These are phyloP conservation scores for Xylaria grammica DNA, from an alignment of 495 filamentous ascomycete genomes.

Conservation along the genomic window DNA sequence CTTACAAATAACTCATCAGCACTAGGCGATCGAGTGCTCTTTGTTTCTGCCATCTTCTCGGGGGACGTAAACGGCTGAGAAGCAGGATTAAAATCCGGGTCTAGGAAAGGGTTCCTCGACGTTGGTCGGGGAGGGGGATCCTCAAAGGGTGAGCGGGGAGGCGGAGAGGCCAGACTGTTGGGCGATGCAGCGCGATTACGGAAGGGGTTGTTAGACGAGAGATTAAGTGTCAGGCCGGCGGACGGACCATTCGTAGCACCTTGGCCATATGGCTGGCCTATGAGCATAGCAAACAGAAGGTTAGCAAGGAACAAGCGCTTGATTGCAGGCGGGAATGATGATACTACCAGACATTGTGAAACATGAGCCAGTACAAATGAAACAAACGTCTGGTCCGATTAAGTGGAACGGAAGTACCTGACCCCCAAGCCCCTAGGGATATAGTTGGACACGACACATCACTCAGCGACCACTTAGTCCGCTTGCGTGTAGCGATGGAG, in stretches of 20 bases:
- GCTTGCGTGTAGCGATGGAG: background rate
- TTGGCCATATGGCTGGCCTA: slow-evolving; percentile 33
- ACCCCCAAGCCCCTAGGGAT: slow-evolving; percentile 6
- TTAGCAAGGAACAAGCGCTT: slow-evolving; percentile 45
- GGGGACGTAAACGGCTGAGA: slow-evolving; percentile 48
- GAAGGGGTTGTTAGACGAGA: slow-evolving; percentile 98
- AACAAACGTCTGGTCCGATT: slow-evolving; percentile 46
- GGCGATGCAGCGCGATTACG: slow-evolving; percentile 86
- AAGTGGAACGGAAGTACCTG: slow-evolving; percentile 39
- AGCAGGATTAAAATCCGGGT: slow-evolving; percentile 64
- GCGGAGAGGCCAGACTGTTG: slow-evolving; percentile 37
- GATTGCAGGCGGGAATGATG: slow-evolving; percentile 51
- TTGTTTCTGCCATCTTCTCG: slow-evolving; percentile 62
- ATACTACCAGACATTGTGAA: slow-evolving; percentile 53
- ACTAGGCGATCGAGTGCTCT: slow-evolving; percentile 60
- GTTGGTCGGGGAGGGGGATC: slow-evolving; percentile 68
- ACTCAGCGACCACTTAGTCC: slow-evolving; percentile 5
- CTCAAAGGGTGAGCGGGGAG: slow-evolving; percentile 58
- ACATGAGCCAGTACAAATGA: slow-evolving; percentile 58
- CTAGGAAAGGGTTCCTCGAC: slow-evolving; percentile 92
- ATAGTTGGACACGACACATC: background rate
- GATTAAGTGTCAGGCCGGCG: slow-evolving; percentile 62
- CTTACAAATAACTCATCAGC: slow-evolving; percentile 91
- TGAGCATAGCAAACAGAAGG: slow-evolving; percentile 33
- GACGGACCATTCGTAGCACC: slow-evolving; percentile 43